phyloP scores from a whole-genome alignment of 2,329 filamentous ascomycete species.

The Sphaerostilbella broomeana region DNA sequence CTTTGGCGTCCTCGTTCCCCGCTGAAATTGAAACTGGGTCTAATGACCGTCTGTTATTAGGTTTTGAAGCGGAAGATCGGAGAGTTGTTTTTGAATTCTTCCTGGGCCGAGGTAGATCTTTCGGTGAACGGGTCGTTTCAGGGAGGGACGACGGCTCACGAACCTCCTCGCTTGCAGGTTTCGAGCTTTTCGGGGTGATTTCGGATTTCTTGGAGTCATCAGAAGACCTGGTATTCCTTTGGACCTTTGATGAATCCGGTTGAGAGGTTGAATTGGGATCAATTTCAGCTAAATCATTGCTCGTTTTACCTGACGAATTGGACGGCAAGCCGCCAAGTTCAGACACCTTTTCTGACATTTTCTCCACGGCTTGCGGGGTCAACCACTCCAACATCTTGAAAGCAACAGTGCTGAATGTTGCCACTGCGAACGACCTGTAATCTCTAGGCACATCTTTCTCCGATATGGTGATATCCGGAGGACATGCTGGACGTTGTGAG shows the following conservation, averaged over 20 bases:
- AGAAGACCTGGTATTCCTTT: neutral
- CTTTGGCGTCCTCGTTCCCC: slow-evolving; percentile 24
- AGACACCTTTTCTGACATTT: slow-evolving; percentile 36
- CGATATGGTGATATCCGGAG: slow-evolving; percentile 30
- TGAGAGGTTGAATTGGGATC: neutral
- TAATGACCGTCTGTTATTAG: slow-evolving; percentile 24
- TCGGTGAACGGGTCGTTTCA: slow-evolving; percentile 10
- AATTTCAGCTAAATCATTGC: neutral
- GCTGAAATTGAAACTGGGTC: slow-evolving; percentile 25
- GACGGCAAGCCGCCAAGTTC: slow-evolving; percentile 11
- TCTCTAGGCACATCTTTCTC: slow-evolving; percentile 47
- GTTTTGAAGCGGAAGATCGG: slow-evolving; percentile 22
- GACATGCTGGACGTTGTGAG: neutral
- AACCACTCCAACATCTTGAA: slow-evolving; percentile 68
- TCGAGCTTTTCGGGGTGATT: slow-evolving; percentile 1
- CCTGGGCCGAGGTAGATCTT: slow-evolving; percentile 11
- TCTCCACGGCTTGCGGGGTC: slow-evolving; percentile 50
- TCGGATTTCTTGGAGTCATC: neutral
- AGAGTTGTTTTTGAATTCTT: slow-evolving; percentile 18
- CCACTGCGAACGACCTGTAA: slow-evolving; percentile 54
- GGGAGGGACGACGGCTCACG: slow-evolving; percentile 1
- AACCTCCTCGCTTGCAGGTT: slow-evolving; percentile 1
- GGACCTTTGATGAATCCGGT: neutral
- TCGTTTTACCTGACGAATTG: too few species aligned
- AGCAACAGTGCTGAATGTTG: slow-evolving; percentile 57